These are phyloP conservation scores for Epicoccum nigrum DNA, from an alignment of 2,329 filamentous ascomycete genomes.

Conservation along the genomic window DNA sequence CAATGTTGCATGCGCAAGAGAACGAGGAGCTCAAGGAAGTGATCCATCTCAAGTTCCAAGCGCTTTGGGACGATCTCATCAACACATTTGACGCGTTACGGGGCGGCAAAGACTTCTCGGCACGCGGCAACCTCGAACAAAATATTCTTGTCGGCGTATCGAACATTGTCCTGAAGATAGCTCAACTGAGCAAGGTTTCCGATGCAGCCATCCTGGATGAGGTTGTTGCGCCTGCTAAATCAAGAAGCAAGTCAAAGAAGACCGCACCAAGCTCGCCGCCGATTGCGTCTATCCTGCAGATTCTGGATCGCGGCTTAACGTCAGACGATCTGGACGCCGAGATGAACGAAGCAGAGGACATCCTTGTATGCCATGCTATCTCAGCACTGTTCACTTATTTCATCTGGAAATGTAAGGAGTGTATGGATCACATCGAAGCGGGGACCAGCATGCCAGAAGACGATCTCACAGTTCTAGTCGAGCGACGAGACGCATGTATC, in stretches of 20 bases:
- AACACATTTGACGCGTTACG: constrained; percentile 73
- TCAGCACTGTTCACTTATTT: constrained; percentile 85
- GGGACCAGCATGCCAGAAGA: constrained; percentile 58
- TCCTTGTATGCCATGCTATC: constrained; percentile 76
- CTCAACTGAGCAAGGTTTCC: constrained; percentile 78
- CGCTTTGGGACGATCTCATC: constrained; percentile 84
- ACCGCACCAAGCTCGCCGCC: constrained; percentile 50
- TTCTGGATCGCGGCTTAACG: constrained; percentile 76
- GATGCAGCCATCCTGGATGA: constrained; percentile 78
- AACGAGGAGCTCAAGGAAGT: constrained; percentile 89
- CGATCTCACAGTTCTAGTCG: constrained; percentile 63
- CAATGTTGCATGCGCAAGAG: constrained; percentile 81
- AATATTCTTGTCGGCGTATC: constrained; percentile 72
- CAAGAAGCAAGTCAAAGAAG: constrained; percentile 33
- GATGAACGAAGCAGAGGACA: constrained; percentile 77
- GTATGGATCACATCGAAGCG: constrained; percentile 46
- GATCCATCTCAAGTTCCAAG: constrained; percentile 77
- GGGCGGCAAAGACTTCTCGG: constrained; percentile 72
- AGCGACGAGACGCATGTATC: constrained; percentile 59
- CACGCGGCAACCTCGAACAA: constrained; percentile 70
- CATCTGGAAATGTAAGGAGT: constrained; percentile 82
- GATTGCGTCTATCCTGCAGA: constrained; percentile 73
- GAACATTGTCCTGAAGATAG: constrained; percentile 77
- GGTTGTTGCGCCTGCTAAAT: constrained; percentile 50
- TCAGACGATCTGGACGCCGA: constrained; percentile 69